phyloP scores from a whole-genome alignment of 164 flowering plant species.

The Magnolia kwangsiensis region DNA sequence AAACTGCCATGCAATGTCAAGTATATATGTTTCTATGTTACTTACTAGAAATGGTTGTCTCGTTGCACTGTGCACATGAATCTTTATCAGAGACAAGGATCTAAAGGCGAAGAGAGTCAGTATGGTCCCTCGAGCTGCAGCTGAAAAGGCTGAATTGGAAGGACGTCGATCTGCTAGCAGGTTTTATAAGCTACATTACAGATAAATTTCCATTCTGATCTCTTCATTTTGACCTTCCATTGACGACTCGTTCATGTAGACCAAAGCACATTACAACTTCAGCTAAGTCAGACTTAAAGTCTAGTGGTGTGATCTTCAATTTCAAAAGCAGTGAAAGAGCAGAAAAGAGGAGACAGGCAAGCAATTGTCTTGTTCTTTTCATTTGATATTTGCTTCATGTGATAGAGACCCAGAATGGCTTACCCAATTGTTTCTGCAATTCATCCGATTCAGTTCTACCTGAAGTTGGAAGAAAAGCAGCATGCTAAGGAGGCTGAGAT shows the following conservation, averaged over 20 bases:
- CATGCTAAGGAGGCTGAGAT: conserved; percentile 63
- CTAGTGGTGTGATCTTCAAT: conserved; percentile 26
- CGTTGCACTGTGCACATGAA: background rate
- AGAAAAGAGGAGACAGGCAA: conserved; percentile 72
- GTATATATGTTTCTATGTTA: background rate
- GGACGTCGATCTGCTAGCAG: conserved; percentile 32
- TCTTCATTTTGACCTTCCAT: background rate
- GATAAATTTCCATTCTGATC: background rate
- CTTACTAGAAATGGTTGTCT: conserved; percentile 7
- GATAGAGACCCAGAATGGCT: background rate
- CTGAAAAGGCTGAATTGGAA: conserved; percentile 30
- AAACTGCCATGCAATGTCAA: background rate
- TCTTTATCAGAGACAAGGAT: conserved; percentile 27
- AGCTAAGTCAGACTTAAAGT: conserved; percentile 23
- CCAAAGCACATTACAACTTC: conserved; percentile 22
- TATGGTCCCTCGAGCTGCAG: conserved; percentile 19
- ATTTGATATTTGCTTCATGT: background rate
- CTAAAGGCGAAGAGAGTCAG: conserved; percentile 28
- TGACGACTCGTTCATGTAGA: conserved; percentile 24
- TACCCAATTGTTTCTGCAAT: background rate
- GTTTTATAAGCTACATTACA: conserved; percentile 21
- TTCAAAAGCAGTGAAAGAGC: conserved; percentile 61
- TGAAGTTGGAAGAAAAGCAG: conserved; percentile 52
- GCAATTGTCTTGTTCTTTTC: conserved; percentile 17
- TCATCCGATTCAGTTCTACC: conserved; percentile 38